Evolutionary conservation across 2,329 filamentous ascomycete genomes (phyloP).

Genomic region (Cladophialophora yegresii): DNA sequence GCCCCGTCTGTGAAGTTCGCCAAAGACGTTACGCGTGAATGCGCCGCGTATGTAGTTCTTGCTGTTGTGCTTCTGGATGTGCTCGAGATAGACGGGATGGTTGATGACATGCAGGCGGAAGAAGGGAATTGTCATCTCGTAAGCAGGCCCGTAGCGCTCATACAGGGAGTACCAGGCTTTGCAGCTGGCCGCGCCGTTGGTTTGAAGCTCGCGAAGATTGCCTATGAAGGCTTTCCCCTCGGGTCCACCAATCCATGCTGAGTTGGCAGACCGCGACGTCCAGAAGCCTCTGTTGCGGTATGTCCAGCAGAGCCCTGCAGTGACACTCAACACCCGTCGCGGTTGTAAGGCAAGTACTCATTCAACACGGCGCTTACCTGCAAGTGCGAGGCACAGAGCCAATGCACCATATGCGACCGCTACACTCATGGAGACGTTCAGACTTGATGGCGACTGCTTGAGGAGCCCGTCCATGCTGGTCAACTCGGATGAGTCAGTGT

Average conservation of each 20-base stretch:
- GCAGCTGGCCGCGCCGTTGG: conserved; percentile 26
- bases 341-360: background rate
- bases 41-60: conserved; percentile 26
- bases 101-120: conserved; percentile 29
- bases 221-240: conserved; percentile 22
- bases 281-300: conserved; percentile 23
- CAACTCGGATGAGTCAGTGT: background rate
- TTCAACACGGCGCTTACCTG: background rate
- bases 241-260: conserved; percentile 25
- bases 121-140: conserved; percentile 28
- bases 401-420: background rate
- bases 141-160: conserved; percentile 21
- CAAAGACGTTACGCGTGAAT: conserved; percentile 24
- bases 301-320: conserved; percentile 29
- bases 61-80: conserved; percentile 25
- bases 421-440: background rate
- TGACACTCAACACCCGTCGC: background rate
- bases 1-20: conserved; percentile 19
- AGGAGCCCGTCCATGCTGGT: background rate
- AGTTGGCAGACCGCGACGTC: conserved; percentile 22
- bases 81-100: conserved; percentile 26
- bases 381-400: background rate
- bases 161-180: conserved; percentile 27
- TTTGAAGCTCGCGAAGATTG: conserved; percentile 22
- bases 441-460: background rate